Percentiles rank a stretch among this genome's conserved stretches.
phyloP scores from a whole-genome alignment of 2,329 filamentous ascomycete species.

The Sphaerulina populicola region DNA sequence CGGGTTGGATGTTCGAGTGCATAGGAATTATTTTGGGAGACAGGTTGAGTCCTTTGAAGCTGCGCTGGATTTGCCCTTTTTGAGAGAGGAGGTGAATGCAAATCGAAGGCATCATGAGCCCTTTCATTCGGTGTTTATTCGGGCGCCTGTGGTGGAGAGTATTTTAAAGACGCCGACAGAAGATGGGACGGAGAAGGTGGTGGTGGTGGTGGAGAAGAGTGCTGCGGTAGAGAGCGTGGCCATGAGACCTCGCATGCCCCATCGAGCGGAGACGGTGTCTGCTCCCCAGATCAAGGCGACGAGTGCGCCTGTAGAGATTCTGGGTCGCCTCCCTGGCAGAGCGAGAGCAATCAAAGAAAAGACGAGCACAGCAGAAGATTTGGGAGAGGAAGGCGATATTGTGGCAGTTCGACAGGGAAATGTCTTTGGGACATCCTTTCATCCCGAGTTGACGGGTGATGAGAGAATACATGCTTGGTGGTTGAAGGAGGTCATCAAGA shows the following conservation, averaged over 20 bases:
- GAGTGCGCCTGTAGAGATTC: slow-evolving; percentile 48
- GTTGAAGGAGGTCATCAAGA: slow-evolving; percentile 57
- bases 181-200: slow-evolving; percentile 4
- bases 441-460: slow-evolving; percentile 86
- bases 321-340: slow-evolving; percentile 49
- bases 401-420: slow-evolving; percentile 86
- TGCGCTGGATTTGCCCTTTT: slow-evolving; percentile 59
- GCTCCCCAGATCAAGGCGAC: slow-evolving; percentile 48
- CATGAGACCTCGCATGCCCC: slow-evolving; percentile 5
- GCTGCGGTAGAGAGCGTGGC: not conserved
- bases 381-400: slow-evolving; percentile 59
- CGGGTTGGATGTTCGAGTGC: slow-evolving; percentile 80
- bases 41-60: slow-evolving; percentile 88
- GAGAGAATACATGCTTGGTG: slow-evolving; percentile 89
- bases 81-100: slow-evolving; percentile 33
- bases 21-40: slow-evolving; percentile 89
- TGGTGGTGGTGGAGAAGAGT: not conserved
- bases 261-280: slow-evolving; percentile 45
- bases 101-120: slow-evolving; percentile 28
- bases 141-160: slow-evolving; percentile 85
- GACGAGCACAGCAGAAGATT: slow-evolving; percentile 40
- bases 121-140: slow-evolving; percentile 84
- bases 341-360: slow-evolving; percentile 44
- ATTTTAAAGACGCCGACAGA: slow-evolving; percentile 45
- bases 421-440: slow-evolving; percentile 89